Base-by-base conservation (phyloP, 73 alveolate genomes). In the Paramecium tetraurelia region DNA sequence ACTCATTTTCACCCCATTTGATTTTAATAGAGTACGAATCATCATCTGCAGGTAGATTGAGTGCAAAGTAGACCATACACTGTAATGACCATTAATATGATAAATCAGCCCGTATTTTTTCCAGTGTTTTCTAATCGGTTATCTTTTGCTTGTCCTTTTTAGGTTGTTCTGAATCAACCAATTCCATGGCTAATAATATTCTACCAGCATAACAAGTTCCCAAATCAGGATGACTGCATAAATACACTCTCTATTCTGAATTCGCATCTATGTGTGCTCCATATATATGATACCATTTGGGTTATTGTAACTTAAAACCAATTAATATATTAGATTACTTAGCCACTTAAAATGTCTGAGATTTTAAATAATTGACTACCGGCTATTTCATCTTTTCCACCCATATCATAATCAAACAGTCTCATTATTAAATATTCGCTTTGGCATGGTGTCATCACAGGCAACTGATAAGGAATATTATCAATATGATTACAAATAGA, bases 121-220 rank as follows among this genome's bases (percentile, higher is more conserved):
- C 36, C 1, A 70, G 69, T 4, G 77, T 77, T 70, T 43, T 43
- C 72, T 89, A 31, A 31, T 89, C 87, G 12, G 29, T 71, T 35
- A 89, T 36, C 11, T 58, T 77, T 5, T 89, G 9, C 33, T 44
- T 69, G 2, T 58, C 35, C 27, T 63, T 59, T 35, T 69, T 27
- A 24, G 94, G 94, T 44, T 71, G 22, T 44, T 68, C 92, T 4
- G 20, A 59, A 40, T 89, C 94, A 31, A 16, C 6, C 59, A 70
- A 22, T 58, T 83, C 87, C 59, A 89, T 89, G 0, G 92, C 12
- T 22, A 77, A 71, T n/a, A 43, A 46, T 22, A 89, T 70, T 71
- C 94, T 69, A 40, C 94, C 94, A 21, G 90, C 71, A 58, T 48
- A 89, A 31, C 87, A 89, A 24, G 94, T 89, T 41, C 94, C 94